A percentile compares a stretch with the other conserved stretches of the same genome.
These are phyloP conservation scores for Neopestalotiopsis rosae DNA, from an alignment of 2,329 filamentous ascomycete species.

Conservation along the genomic window DNA sequence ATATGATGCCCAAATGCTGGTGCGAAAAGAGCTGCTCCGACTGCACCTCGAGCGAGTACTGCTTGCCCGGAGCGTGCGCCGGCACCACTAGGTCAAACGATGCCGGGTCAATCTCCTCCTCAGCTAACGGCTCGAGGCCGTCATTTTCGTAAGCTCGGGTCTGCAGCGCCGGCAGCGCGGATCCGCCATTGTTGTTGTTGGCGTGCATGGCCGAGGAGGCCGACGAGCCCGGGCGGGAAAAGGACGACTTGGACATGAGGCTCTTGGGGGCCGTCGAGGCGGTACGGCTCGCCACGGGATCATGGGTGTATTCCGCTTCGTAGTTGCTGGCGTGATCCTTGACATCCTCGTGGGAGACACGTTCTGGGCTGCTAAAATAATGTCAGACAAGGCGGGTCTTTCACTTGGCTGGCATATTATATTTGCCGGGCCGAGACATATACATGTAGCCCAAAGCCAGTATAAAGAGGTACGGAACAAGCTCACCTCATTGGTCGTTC, in stretches of 20 bases:
- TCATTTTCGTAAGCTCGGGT: conserved; percentile 33
- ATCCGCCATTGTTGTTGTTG: conserved; percentile 17
- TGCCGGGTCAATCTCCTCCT: conserved; percentile 42
- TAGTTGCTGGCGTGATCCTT: conserved; percentile 14
- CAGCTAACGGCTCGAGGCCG: conserved; percentile 40
- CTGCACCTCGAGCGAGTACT: conserved; percentile 66
- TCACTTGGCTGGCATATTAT: background rate
- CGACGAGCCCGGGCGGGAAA: conserved; percentile 34
- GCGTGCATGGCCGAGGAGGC: conserved; percentile 30
- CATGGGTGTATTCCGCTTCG: conserved; percentile 23
- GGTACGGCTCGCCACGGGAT: conserved; percentile 26
- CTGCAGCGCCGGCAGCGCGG: conserved; percentile 30
- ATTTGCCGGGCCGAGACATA: background rate
- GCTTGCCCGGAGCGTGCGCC: conserved; percentile 35
- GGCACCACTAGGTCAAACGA: conserved; percentile 52
- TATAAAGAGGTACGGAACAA: too few relatives aligned
- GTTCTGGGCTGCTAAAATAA: conserved; percentile 3
- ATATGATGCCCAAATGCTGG: conserved; percentile 69
- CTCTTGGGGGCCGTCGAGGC: conserved; percentile 32
- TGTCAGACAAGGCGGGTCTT: background rate
- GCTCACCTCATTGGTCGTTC: conserved; percentile 13
- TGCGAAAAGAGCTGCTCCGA: conserved; percentile 70
- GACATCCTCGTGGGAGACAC: conserved; percentile 3
- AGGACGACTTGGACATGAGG: conserved; percentile 32
- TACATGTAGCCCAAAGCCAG: background rate